A percentile compares a stretch with the other conserved stretches of the same genome.
Evolutionary conservation across 2,329 filamentous ascomycete species (phyloP).

Genomic region (Fusarium sp.): DNA sequence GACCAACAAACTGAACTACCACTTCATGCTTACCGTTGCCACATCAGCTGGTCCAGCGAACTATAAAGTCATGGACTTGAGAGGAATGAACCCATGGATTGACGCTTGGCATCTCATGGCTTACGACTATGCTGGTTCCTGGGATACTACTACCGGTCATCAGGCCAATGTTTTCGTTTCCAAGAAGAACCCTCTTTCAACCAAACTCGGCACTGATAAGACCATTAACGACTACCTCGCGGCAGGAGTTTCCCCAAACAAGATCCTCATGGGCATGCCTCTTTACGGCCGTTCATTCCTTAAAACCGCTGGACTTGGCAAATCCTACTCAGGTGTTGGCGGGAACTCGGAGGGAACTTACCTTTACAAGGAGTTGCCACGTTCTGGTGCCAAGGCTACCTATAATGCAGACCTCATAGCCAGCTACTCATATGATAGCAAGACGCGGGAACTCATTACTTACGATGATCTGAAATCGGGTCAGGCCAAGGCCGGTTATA

Average conservation of each 20-base stretch:
- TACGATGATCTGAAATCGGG: constrained; percentile 74
- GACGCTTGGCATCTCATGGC: constrained; percentile 74
- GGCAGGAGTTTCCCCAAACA: constrained; percentile 68
- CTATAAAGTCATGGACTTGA: constrained; percentile 63
- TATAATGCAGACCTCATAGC: constrained; percentile 70
- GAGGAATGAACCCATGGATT: constrained; percentile 66
- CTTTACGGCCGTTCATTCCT: constrained; percentile 83
- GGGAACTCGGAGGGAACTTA: constrained; percentile 74
- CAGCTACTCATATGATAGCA: constrained; percentile 76
- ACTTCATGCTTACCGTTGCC: constrained; percentile 64
- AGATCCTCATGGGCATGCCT: constrained; percentile 81
- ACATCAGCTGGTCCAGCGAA: constrained; percentile 61
- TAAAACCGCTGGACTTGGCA: constrained; percentile 74
- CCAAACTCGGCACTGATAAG: constrained; percentile 75
- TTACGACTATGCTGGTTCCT: constrained; percentile 77
- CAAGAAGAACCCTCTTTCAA: constrained; percentile 62
- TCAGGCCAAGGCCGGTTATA: constrained; percentile 71
- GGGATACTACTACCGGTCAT: constrained; percentile 72
- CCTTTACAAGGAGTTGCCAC: constrained; percentile 79
- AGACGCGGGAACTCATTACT: constrained; percentile 71
- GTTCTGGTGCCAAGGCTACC: constrained; percentile 65
- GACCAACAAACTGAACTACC: constrained; percentile 55
- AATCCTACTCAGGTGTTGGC: constrained; percentile 72
- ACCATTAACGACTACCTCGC: constrained; percentile 67
- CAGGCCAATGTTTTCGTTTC: constrained; percentile 76